Evolutionary conservation across 805 yeast species (phyloP).

Genomic region (Maudiozyma serrabonitensis): DNA sequence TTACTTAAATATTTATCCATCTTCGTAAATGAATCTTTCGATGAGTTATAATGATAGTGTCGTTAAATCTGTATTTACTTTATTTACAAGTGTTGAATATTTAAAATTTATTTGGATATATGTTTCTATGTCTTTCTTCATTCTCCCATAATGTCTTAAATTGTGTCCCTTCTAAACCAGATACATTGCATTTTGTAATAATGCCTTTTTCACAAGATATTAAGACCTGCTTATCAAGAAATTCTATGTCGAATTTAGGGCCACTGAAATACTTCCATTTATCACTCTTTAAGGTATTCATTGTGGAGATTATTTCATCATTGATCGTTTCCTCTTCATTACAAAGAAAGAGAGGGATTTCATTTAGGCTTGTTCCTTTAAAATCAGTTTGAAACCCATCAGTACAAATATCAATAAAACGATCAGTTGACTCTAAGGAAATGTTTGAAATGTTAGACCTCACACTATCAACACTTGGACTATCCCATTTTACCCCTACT

Average conservation of each 20-base stretch:
- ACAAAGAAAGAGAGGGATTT: constrained; percentile 22
- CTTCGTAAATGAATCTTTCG: too few relatives aligned
- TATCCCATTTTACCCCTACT: constrained; percentile 36
- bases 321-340: constrained; percentile 24
- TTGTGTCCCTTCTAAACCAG: constrained; percentile 9
- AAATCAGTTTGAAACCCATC: constrained; percentile 16
- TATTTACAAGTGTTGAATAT: background rate
- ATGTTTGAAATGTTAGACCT: constrained; percentile 71
- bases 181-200: constrained; percentile 10
- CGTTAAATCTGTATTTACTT: too few relatives aligned
- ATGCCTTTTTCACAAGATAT: constrained; percentile 46
- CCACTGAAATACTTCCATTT: constrained; percentile 70
- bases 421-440: constrained; percentile 32
- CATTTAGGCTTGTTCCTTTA: constrained; percentile 15
- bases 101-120: background rate
- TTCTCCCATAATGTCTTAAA: constrained; percentile 8
- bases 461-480: constrained; percentile 63
- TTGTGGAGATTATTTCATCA: constrained; percentile 34
- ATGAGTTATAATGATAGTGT: too few relatives aligned
- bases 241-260: constrained; percentile 55
- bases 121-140: background rate
- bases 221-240: constrained; percentile 28
- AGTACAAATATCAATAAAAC: constrained; percentile 22
- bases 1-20: too few relatives aligned
- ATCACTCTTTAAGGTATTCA: constrained; percentile 44